phyloP scores from a whole-genome alignment of 495 filamentous ascomycete species.

The Penicillium longicatenatum region DNA sequence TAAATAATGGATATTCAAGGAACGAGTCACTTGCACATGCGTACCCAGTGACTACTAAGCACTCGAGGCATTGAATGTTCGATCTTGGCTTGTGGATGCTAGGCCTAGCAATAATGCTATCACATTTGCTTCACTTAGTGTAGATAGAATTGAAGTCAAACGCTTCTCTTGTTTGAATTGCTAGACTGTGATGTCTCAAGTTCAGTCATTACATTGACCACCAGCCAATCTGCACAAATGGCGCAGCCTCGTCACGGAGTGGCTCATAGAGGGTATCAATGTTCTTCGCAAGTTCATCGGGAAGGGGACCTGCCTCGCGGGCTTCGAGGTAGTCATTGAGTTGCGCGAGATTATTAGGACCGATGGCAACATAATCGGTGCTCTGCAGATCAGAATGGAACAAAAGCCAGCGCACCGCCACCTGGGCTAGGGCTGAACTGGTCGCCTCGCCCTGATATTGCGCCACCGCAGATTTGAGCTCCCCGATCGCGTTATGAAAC shows the following conservation, averaged over 20 bases:
- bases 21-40: too few species aligned
- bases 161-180: too few species aligned
- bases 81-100: too few species aligned
- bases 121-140: too few species aligned
- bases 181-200: too few species aligned
- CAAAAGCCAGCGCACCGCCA: conserved; percentile 34
- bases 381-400: conserved; percentile 28
- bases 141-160: too few species aligned
- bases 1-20: too few species aligned
- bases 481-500: conserved; percentile 23
- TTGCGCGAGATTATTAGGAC: conserved; percentile 15
- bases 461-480: conserved; percentile 4
- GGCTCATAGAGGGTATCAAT: not conserved
- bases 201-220: not conserved
- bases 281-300: not conserved
- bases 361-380: conserved; percentile 32
- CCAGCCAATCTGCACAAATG: conserved; percentile 2
- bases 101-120: too few species aligned
- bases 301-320: not conserved
- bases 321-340: not conserved
- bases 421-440: conserved; percentile 14
- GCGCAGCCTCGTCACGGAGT: not conserved
- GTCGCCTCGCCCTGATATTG: too few species aligned
- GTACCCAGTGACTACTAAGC: too few species aligned
- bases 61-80: too few species aligned